Conservation (phyloP, 352 stramenopile species). For the Pseudoperonospora humuli region DNA sequence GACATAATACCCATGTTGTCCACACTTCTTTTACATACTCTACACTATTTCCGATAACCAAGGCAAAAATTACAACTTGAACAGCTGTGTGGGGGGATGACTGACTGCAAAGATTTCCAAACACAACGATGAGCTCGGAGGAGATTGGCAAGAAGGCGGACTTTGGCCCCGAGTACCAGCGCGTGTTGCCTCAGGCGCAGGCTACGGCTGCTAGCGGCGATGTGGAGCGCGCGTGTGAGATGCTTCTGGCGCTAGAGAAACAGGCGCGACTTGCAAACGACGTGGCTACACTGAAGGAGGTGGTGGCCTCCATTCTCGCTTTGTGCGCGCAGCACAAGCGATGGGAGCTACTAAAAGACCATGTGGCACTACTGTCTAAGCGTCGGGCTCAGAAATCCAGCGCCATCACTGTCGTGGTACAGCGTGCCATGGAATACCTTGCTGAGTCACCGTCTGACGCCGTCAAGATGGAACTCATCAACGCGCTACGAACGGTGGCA, state of each 20-base stretch:
- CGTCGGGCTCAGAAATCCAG: slow-evolving; percentile 84
- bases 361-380: slow-evolving; percentile 84
- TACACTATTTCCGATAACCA: too few species aligned
- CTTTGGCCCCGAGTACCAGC: slow-evolving; percentile 51
- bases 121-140: slow-evolving; percentile 44
- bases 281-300: slow-evolving; percentile 77
- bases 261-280: slow-evolving; percentile 73
- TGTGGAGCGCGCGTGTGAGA: slow-evolving; percentile 72
- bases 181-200: slow-evolving; percentile 58
- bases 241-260: slow-evolving; percentile 84
- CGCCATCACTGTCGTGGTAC: slow-evolving; percentile 78
- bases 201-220: slow-evolving; percentile 58
- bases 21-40: too few species aligned
- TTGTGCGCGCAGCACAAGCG: slow-evolving; percentile 81
- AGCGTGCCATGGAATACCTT: slow-evolving; percentile 80
- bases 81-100: too few species aligned
- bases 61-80: too few species aligned
- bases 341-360: slow-evolving; percentile 85
- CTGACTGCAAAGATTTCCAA: slow-evolving; percentile 32
- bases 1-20: too few species aligned
- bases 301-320: slow-evolving; percentile 63
- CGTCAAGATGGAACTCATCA: slow-evolving; percentile 90
- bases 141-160: slow-evolving; percentile 82
- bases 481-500: slow-evolving; percentile 89
- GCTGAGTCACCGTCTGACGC: slow-evolving; percentile 70